phyloP scores from a whole-genome alignment of 441 rosid species.

The Gossypium trilobum region DNA sequence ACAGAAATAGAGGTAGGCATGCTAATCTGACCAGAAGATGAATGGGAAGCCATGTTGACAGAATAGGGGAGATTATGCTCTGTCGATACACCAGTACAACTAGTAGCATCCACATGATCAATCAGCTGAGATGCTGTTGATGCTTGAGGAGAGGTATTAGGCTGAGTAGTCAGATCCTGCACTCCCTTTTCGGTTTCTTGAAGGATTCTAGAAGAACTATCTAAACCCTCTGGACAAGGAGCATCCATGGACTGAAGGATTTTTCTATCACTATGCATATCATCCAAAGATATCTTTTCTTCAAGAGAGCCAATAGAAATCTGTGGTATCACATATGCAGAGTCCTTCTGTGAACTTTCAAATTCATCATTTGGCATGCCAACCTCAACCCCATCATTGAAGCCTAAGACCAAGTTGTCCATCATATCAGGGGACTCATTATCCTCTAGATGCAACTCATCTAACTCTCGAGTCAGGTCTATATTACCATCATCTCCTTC shows the following conservation, averaged over 20 bases:
- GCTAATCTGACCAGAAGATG: slow-evolving; percentile 39
- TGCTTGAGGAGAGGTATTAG: slow-evolving; percentile 28
- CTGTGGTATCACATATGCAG: slow-evolving; percentile 33
- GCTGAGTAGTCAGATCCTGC: slow-evolving; percentile 41
- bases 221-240: slow-evolving; percentile 27
- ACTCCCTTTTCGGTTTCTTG: slow-evolving; percentile 48
- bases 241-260: slow-evolving; percentile 28
- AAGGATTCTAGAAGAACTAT: slow-evolving; percentile 37
- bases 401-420: slow-evolving; percentile 64
- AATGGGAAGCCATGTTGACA: slow-evolving; percentile 22
- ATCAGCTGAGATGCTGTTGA: slow-evolving; percentile 29
- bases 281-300: slow-evolving; percentile 36
- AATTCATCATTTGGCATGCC: slow-evolving; percentile 68
- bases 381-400: slow-evolving; percentile 85
- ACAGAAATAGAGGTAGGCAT: slow-evolving; percentile 29
- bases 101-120: slow-evolving; percentile 31
- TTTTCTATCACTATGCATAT: slow-evolving; percentile 29
- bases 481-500: slow-evolving; percentile 62
- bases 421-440: slow-evolving; percentile 39
- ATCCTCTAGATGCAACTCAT: slow-evolving; percentile 50
- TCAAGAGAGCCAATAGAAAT: slow-evolving; percentile 31
- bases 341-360: slow-evolving; percentile 48
- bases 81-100: slow-evolving; percentile 28
- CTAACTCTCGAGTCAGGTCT: slow-evolving; percentile 44
- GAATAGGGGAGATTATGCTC: slow-evolving; percentile 31